Evolutionary conservation across 2,329 filamentous ascomycete species (phyloP).

Genomic region (Hypomyces rosellus): DNA sequence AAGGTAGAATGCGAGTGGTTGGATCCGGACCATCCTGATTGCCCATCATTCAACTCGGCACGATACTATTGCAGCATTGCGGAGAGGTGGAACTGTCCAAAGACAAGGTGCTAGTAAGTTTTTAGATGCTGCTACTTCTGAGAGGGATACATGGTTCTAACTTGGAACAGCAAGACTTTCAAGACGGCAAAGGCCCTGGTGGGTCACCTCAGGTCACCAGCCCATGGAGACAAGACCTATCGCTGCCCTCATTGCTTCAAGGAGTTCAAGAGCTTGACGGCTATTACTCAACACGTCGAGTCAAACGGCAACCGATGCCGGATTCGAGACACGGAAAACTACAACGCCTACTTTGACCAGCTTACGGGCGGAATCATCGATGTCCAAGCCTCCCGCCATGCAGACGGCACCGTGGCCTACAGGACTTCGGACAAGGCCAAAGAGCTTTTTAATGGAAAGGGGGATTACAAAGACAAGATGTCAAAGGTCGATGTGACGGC

Average conservation of each 20-base stretch:
- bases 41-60: slow-evolving; percentile 39
- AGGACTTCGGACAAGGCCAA: slow-evolving; percentile 14
- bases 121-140: background rate
- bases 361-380: slow-evolving; percentile 27
- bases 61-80: slow-evolving; percentile 39
- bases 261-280: slow-evolving; percentile 34
- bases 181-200: slow-evolving; percentile 26
- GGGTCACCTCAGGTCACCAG: slow-evolving; percentile 38
- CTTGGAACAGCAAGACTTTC: slow-evolving; percentile 29
- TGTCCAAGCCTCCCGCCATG: slow-evolving; percentile 13
- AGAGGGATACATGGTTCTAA: too few relatives aligned
- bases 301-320: slow-evolving; percentile 35
- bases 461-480: too few relatives aligned
- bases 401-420: slow-evolving; percentile 24
- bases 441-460: slow-evolving; percentile 3
- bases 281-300: slow-evolving; percentile 45
- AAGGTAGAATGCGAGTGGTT: slow-evolving; percentile 11
- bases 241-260: slow-evolving; percentile 40
- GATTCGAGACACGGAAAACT: slow-evolving; percentile 36
- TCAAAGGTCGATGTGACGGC: too few relatives aligned
- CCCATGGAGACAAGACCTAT: slow-evolving; percentile 30
- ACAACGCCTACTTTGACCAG: slow-evolving; percentile 25
- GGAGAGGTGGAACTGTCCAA: slow-evolving; percentile 48
- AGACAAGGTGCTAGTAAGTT: slow-evolving; percentile 43
- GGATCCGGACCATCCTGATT: slow-evolving; percentile 38